phyloP scores from a whole-genome alignment of 257 asterid species.

The Anisodus acutangulus region DNA sequence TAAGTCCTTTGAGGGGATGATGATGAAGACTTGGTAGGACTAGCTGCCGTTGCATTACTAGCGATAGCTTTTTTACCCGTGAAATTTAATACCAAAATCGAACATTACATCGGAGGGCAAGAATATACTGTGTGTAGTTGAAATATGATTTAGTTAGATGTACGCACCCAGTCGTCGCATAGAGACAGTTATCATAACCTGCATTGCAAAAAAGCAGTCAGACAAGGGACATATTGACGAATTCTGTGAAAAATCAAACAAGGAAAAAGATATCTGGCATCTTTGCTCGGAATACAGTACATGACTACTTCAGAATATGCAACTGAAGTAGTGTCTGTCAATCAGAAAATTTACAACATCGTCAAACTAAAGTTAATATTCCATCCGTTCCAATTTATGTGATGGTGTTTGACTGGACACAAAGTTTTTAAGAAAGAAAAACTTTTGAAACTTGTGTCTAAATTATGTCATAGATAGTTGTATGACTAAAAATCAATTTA shows the following conservation, averaged over 20 bases:
- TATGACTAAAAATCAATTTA: too few species aligned
- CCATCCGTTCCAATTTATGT: too few species aligned
- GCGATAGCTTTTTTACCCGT: constrained; percentile 62
- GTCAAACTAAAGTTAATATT: background rate
- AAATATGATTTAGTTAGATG: background rate
- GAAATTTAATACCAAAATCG: constrained; percentile 16
- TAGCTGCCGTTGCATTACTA: constrained; percentile 49
- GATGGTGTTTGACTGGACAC: too few species aligned
- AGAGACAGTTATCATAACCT: constrained; percentile 90
- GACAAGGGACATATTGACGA: background rate
- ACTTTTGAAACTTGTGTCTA: too few species aligned
- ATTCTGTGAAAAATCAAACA: constrained; percentile 7
- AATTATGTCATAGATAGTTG: too few species aligned
- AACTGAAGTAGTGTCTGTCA: background rate
- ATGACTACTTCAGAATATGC: constrained; percentile 8
- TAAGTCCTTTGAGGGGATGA: constrained; percentile 39
- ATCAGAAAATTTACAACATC: background rate
- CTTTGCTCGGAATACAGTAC: background rate
- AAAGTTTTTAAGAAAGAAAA: too few species aligned
- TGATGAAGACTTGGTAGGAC: constrained; percentile 55
- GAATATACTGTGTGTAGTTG: background rate
- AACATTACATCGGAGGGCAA: background rate
- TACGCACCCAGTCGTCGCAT: constrained; percentile 65
- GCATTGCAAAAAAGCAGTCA: constrained; percentile 33
- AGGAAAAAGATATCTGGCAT: background rate